Percentiles rank a stretch among this genome's conserved stretches.
phyloP scores from a whole-genome alignment of 2,329 filamentous ascomycete genomes.

The Penicillium sclerotiorum region DNA sequence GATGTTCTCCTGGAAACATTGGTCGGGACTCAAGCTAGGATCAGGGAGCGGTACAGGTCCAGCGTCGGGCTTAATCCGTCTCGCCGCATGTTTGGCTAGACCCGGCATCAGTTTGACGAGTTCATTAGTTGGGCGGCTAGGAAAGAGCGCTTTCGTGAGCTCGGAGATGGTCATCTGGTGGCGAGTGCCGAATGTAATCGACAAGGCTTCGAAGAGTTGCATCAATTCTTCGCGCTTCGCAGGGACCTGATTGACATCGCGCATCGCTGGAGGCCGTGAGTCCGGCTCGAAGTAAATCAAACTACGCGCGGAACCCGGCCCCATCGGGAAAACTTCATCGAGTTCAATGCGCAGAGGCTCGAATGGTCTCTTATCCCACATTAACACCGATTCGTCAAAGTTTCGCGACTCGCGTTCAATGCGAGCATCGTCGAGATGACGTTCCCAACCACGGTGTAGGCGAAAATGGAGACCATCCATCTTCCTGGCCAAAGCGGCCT shows the following conservation, averaged over 20 bases:
- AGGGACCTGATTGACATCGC: constrained; percentile 22
- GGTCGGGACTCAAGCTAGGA: constrained; percentile 23
- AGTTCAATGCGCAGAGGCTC: constrained; percentile 66
- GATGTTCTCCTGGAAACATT: constrained; percentile 33
- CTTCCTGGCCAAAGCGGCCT: constrained; percentile 8
- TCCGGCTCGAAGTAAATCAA: constrained; percentile 41
- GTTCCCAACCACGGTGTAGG: constrained; percentile 35
- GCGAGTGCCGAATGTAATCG: constrained; percentile 29
- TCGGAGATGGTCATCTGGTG: constrained; percentile 29
- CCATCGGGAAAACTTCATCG: constrained; percentile 68
- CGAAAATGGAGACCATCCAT: constrained; percentile 28
- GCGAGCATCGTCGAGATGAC: constrained; percentile 58
- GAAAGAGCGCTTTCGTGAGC: constrained; percentile 35
- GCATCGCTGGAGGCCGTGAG: constrained; percentile 25
- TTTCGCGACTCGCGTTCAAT: constrained; percentile 29
- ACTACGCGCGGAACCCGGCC: constrained; percentile 25
- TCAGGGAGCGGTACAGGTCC: constrained; percentile 27
- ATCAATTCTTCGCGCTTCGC: constrained; percentile 20
- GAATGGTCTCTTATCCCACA: constrained; percentile 70
- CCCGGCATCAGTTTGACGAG: constrained; percentile 37
- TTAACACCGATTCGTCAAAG: constrained; percentile 56
- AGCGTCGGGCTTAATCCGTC: constrained; percentile 28
- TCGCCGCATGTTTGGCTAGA: constrained; percentile 33
- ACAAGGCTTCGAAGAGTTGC: constrained; percentile 29
- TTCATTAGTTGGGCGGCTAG: constrained; percentile 31